phyloP scores from a whole-genome alignment of 805 yeast genomes.

The Saturnispora ahearnii region DNA sequence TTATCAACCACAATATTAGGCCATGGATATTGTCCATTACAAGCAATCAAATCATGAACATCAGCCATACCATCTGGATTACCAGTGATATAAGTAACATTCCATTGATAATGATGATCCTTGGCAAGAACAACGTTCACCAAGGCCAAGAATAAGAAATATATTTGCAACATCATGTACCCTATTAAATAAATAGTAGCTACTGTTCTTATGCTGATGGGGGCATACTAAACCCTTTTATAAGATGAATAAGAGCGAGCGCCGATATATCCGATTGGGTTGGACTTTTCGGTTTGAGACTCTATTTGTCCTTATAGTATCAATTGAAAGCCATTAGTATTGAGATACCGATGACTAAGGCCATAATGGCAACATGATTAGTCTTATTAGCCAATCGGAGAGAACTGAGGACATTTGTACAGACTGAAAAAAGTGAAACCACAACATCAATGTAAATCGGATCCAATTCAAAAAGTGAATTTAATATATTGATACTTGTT shows the following conservation, averaged over 20 bases:
- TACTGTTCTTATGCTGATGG: background rate
- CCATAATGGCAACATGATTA: background rate
- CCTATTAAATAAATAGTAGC: background rate
- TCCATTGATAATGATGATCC: constrained; percentile 51
- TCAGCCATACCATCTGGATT: constrained; percentile 45
- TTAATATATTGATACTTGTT: background rate
- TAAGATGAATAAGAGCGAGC: background rate
- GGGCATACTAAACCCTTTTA: background rate
- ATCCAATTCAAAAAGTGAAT: background rate
- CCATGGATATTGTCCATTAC: constrained; percentile 64
- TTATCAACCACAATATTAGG: constrained; percentile 70
- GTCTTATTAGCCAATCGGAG: background rate
- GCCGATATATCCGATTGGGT: constrained; percentile 3
- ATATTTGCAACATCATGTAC: background rate
- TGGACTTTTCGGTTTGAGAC: background rate
- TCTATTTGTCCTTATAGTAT: background rate
- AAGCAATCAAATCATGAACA: constrained; percentile 36
- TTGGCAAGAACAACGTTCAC: constrained; percentile 1
- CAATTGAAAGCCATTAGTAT: constrained; percentile 4
- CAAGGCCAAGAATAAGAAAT: background rate
- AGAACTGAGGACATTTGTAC: background rate
- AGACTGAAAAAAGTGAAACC: background rate
- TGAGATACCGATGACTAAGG: background rate
- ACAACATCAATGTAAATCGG: background rate
- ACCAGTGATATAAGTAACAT: constrained; percentile 55